Evolutionary conservation across 2,329 filamentous ascomycete genomes (phyloP).

Genomic region (Exophiala sideris): DNA sequence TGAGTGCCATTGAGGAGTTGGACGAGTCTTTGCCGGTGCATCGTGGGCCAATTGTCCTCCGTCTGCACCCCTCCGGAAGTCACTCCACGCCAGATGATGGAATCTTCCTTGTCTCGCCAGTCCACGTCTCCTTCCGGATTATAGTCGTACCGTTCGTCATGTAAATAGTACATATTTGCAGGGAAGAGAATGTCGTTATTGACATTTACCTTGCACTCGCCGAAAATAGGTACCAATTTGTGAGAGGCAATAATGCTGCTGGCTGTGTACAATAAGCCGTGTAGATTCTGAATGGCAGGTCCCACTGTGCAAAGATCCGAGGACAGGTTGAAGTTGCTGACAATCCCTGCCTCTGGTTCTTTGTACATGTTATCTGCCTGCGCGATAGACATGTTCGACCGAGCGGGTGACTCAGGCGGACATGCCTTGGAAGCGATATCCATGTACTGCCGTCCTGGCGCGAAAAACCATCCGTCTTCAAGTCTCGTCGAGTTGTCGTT

Average conservation of each 20-base stretch:
- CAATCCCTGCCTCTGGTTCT: constrained; percentile 54
- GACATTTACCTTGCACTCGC: constrained; percentile 64
- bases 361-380: constrained; percentile 27
- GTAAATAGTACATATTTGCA: constrained; percentile 63
- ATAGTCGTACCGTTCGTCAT: constrained; percentile 59
- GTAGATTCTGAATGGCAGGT: constrained; percentile 59
- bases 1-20: constrained; percentile 36
- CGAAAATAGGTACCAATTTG: constrained; percentile 62
- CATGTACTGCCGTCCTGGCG: constrained; percentile 56
- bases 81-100: constrained; percentile 62
- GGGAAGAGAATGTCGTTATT: constrained; percentile 70
- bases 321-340: constrained; percentile 60
- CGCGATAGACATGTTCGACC: constrained; percentile 45
- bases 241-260: constrained; percentile 56
- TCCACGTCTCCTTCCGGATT: constrained; percentile 52
- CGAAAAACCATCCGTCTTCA: constrained; percentile 49
- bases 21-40: constrained; percentile 41
- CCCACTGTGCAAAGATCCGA: constrained; percentile 65
- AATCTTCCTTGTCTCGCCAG: constrained; percentile 58
- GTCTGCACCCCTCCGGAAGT: constrained; percentile 60
- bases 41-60: constrained; percentile 35
- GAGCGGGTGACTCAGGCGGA: constrained; percentile 56
- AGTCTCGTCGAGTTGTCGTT: constrained; percentile 24
- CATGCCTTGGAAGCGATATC: constrained; percentile 56
- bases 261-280: constrained; percentile 63